Percentiles rank a stretch among this genome's conserved stretches.
Conservation (phyloP, 768 basidiomycete species). For the Antrodiella citrinella region DNA sequence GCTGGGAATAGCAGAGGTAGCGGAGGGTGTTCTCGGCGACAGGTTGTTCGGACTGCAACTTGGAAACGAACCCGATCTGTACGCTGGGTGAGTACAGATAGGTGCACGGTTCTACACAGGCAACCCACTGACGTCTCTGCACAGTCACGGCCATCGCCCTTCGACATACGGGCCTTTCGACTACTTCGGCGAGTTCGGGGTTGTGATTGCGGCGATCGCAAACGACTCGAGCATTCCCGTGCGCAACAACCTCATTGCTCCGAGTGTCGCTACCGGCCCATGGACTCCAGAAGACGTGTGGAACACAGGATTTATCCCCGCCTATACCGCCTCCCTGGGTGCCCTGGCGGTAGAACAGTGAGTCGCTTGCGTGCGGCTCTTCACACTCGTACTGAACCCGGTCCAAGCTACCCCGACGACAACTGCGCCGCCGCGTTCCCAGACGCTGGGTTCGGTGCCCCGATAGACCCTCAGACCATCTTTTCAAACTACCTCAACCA, state of each 20-base stretch:
- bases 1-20: conserved; percentile 30
- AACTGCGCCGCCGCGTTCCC: conserved; percentile 24
- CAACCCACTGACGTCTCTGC: background rate
- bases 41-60: conserved; percentile 39
- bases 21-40: conserved; percentile 34
- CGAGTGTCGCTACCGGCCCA: conserved; percentile 22
- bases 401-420: conserved; percentile 28
- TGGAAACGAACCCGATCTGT: conserved; percentile 54
- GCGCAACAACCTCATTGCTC: conserved; percentile 24
- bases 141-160: conserved; percentile 31
- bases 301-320: conserved; percentile 23
- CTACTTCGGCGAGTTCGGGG: conserved; percentile 25
- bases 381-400: background rate
- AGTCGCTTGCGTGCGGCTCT: conserved; percentile 7
- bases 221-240: conserved; percentile 15
- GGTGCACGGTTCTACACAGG: background rate
- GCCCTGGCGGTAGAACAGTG: conserved; percentile 35
- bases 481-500: conserved; percentile 40
- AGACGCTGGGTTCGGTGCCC: conserved; percentile 15
- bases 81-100: conserved; percentile 32
- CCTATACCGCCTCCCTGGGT: conserved; percentile 26
- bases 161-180: conserved; percentile 19
- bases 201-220: conserved; percentile 17
- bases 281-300: conserved; percentile 26
- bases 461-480: conserved; percentile 28